phyloP scores from a whole-genome alignment of 768 basidiomycete species.

The Russula lepida region DNA sequence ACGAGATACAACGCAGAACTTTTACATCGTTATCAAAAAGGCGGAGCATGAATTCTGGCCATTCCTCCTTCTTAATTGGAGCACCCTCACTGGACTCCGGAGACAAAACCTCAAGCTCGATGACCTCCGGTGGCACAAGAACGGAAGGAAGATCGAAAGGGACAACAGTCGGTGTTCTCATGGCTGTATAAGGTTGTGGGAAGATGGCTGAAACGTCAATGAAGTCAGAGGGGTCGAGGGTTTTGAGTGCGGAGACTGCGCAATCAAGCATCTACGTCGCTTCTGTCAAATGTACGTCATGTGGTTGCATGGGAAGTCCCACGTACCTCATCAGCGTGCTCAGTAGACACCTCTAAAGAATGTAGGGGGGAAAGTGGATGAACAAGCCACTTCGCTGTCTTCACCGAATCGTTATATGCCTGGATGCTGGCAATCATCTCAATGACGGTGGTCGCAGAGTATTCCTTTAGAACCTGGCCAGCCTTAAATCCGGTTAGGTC shows the following conservation, averaged over 20 bases:
- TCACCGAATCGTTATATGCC: slow-evolving; percentile 54
- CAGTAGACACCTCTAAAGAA: slow-evolving; percentile 34
- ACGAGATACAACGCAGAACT: background rate
- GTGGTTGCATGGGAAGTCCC: background rate
- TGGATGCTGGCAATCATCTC: slow-evolving; percentile 69
- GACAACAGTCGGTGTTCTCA: slow-evolving; percentile 35
- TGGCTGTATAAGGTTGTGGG: slow-evolving; percentile 55
- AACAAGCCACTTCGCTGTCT: slow-evolving; percentile 53
- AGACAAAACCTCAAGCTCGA: slow-evolving; percentile 67
- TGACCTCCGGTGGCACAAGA: slow-evolving; percentile 80
- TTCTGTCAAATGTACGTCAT: background rate
- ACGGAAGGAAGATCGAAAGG: slow-evolving; percentile 69
- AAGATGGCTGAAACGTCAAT: slow-evolving; percentile 46
- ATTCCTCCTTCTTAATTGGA: slow-evolving; percentile 71
- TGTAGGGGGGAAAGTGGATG: slow-evolving; percentile 51
- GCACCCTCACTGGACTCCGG: slow-evolving; percentile 64
- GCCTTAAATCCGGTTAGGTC: slow-evolving; percentile 37
- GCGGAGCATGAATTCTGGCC: slow-evolving; percentile 63
- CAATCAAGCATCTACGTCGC: slow-evolving; percentile 60
- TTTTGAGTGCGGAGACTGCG: slow-evolving; percentile 52
- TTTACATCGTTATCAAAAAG: slow-evolving; percentile 54
- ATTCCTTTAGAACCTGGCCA: slow-evolving; percentile 55
- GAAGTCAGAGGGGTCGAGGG: slow-evolving; percentile 55
- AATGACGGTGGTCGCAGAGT: slow-evolving; percentile 47
- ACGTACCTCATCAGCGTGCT: slow-evolving; percentile 56